A percentile compares a stretch with the other conserved stretches of the same genome.
These are phyloP conservation scores for Pyricularia sp. DNA, from an alignment of 2,329 filamentous ascomycete genomes.

Conservation along the genomic window DNA sequence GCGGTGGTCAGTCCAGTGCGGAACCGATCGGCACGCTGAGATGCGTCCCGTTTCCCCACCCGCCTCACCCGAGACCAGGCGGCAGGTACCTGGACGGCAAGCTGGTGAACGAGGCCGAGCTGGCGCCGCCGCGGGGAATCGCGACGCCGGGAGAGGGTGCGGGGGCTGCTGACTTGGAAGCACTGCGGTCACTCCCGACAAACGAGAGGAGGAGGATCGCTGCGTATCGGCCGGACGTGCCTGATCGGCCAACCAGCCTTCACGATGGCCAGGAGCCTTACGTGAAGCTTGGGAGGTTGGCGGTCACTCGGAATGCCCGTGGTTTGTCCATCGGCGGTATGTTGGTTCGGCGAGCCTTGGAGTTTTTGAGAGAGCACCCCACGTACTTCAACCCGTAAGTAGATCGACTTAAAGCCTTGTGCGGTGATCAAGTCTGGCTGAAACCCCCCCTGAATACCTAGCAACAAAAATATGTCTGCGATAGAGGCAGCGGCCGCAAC, in stretches of 20 bases:
- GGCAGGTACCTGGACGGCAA: constrained; percentile 33
- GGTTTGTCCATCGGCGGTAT: constrained; percentile 50
- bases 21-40: constrained; percentile 63
- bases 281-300: constrained; percentile 68
- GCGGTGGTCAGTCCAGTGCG: constrained; percentile 28
- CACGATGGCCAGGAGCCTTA: constrained; percentile 59
- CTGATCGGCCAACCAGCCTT: constrained; percentile 33
- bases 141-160: background rate
- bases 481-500: background rate
- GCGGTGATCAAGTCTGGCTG: background rate
- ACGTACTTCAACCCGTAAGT: constrained; percentile 33
- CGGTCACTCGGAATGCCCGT: constrained; percentile 53
- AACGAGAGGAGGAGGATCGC: background rate
- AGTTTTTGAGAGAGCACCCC: constrained; percentile 54
- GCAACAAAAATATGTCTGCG: background rate
- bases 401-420: constrained; percentile 3
- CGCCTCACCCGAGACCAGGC: constrained; percentile 43
- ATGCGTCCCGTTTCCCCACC: constrained; percentile 69
- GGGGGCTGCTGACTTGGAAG: background rate
- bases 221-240: background rate
- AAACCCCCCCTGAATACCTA: background rate
- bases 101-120: constrained; percentile 13
- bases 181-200: background rate
- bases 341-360: constrained; percentile 53
- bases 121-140: background rate